A percentile compares a stretch with the other conserved stretches of the same genome.
These are phyloP conservation scores for Cairneyella variabilis DNA, from an alignment of 495 filamentous ascomycete genomes.

Conservation along the genomic window DNA sequence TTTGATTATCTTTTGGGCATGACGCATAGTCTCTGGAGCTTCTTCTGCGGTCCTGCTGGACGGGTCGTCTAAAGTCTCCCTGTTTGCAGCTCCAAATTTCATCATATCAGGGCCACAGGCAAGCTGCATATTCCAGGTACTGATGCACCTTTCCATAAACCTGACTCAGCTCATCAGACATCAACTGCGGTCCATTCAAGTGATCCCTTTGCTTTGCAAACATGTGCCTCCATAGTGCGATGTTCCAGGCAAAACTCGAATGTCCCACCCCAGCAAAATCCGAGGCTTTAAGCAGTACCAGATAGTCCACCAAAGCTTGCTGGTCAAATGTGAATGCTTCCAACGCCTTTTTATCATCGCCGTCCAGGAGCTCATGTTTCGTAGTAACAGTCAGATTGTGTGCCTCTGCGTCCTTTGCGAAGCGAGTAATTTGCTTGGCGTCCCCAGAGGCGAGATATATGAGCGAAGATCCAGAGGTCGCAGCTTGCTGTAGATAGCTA, in stretches of 20 bases:
- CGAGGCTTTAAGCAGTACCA: slow-evolving; percentile 17
- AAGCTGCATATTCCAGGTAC: slow-evolving; percentile 16
- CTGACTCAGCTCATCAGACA: slow-evolving; percentile 21
- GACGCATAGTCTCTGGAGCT: too few species aligned
- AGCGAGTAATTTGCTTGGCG: background rate
- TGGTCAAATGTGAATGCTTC: slow-evolving; percentile 8
- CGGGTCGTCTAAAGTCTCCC: too few species aligned
- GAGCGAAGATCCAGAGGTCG: background rate
- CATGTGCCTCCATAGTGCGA: slow-evolving; percentile 20
- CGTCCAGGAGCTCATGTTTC: slow-evolving; percentile 16
- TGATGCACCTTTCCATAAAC: slow-evolving; percentile 14
- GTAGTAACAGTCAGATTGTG: slow-evolving; percentile 9
- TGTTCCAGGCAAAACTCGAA: slow-evolving; percentile 17
- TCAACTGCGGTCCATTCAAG: background rate
- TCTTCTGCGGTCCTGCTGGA: too few species aligned
- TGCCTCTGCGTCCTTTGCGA: slow-evolving; percentile 2
- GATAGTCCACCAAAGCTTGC: slow-evolving; percentile 17
- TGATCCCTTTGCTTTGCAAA: slow-evolving; percentile 1
- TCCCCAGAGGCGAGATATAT: slow-evolving; percentile 19
- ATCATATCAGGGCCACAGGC: slow-evolving; percentile 21
- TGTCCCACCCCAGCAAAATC: slow-evolving; percentile 22
- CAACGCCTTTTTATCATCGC: background rate
- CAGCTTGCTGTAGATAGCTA: slow-evolving; percentile 14
- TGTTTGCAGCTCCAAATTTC: too few species aligned
- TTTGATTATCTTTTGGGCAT: too few species aligned